Evolutionary conservation across 371 early-diverging fungal species (phyloP), one percentile per base, ranked within the genome.

Genomic region (Mucor mucedo): DNA sequence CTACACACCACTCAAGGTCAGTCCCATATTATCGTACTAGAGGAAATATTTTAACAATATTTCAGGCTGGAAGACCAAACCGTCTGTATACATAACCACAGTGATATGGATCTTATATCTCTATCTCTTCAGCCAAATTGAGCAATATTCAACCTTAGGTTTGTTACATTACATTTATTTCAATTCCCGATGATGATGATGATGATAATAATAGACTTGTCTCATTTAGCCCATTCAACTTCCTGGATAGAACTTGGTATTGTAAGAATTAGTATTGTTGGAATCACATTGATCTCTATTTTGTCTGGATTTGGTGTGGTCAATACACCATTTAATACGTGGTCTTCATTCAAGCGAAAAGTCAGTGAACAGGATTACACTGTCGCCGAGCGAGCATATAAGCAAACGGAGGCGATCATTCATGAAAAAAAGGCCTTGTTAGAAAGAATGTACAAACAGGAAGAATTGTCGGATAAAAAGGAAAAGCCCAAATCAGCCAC

Each of bases 251-350:
- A 93, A 60, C 76, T 85, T 29, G 86, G 87, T 6, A 89, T 95
- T 52, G 89, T 92, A 32, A 84, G 95, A 32, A 88, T 94, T 0
- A 91, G 95, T 21, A 86, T 93, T 16, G 74, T 97, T 6, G 97
- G 98, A 32, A 95, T 97, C 39, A 91, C 95, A 0, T 68, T 96
- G 40, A 96, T 95, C 83, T 94, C 98, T 0, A 77, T 93, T 10
- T 77, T 98, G 3, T 95, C 98, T 0, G 98, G 97, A 14, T 95
- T 97, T 71, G 96, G 96, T 75, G 95, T 96, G 0, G 95, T 96
- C 38, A 91, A 93, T 70, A 87, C 89, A 32, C 95, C 96, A 0
- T 96, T 92, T 65, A 88, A 88, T 27, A 71, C 72, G 64, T 85
- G 66, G 63, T 53, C 59, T 11, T 53, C 62, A 11, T 70, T 70